These are phyloP conservation scores for Lasiodiplodia theobromae DNA, from an alignment of 2,329 filamentous ascomycete genomes.

Conservation along the genomic window DNA sequence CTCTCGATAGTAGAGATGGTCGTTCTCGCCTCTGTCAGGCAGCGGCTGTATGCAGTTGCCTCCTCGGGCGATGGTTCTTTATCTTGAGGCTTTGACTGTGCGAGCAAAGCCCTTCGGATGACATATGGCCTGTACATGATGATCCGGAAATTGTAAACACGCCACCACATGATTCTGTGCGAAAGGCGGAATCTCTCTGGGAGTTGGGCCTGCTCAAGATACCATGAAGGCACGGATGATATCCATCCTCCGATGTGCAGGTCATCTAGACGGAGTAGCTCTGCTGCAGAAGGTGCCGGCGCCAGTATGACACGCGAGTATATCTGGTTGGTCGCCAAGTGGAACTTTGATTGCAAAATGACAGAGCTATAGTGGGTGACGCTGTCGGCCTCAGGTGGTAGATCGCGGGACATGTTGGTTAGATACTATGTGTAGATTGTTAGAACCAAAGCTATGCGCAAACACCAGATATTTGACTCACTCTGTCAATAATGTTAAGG, in stretches of 20 bases:
- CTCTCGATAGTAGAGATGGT: constrained; percentile 50
- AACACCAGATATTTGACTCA: background rate
- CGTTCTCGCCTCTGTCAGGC: constrained; percentile 51
- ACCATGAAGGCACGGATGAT: constrained; percentile 47
- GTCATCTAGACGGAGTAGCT: constrained; percentile 52
- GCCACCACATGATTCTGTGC: constrained; percentile 54
- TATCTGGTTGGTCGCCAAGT: constrained; percentile 54
- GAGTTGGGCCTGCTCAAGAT: constrained; percentile 42
- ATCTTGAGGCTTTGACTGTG: constrained; percentile 33
- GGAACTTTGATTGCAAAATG: constrained; percentile 54
- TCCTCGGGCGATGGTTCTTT: constrained; percentile 32
- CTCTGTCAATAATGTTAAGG: constrained; percentile 55
- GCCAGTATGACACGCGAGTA: constrained; percentile 57
- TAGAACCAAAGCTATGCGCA: background rate
- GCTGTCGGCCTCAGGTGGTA: constrained; percentile 27
- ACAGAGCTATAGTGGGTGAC: constrained; percentile 56
- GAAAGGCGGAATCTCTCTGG: constrained; percentile 49
- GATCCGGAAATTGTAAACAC: constrained; percentile 55
- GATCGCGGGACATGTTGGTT: constrained; percentile 41
- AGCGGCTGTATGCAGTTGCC: constrained; percentile 44
- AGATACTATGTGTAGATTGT: constrained; percentile 32
- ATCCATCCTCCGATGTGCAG: constrained; percentile 50
- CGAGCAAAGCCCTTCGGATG: constrained; percentile 46
- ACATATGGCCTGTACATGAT: constrained; percentile 58
- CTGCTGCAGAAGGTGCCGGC: constrained; percentile 50